phyloP scores from a whole-genome alignment of 805 yeast genomes.

The Yarrowia sp. region DNA sequence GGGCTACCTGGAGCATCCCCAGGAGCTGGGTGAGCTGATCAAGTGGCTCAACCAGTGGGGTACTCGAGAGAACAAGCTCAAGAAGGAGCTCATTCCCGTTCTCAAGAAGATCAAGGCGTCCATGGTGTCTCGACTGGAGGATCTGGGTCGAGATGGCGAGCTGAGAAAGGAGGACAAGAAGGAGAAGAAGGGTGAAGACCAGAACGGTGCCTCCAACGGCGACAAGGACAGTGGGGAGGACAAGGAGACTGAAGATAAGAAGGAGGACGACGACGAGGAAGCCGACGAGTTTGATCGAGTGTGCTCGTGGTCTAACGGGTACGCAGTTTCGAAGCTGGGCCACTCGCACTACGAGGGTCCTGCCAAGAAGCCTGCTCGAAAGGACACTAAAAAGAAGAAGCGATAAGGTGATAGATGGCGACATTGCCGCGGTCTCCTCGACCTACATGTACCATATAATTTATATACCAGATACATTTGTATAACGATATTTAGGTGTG shows the following conservation, averaged over 20 bases:
- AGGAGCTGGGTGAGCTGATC: constrained; percentile 55
- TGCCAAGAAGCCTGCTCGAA: neutral
- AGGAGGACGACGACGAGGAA: constrained; percentile 16
- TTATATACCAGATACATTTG: neutral
- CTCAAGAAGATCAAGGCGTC: constrained; percentile 55
- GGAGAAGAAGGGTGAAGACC: neutral
- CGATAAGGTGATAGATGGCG: neutral
- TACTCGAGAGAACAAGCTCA: constrained; percentile 60
- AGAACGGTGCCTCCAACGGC: constrained; percentile 22
- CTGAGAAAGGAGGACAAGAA: constrained; percentile 40
- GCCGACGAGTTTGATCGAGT: constrained; percentile 30
- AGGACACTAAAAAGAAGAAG: constrained; percentile 19
- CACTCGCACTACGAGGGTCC: constrained; percentile 36
- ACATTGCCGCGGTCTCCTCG: neutral
- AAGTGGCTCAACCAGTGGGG: constrained; percentile 79
- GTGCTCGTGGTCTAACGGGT: constrained; percentile 33
- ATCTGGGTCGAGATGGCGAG: constrained; percentile 30
- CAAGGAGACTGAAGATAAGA: constrained; percentile 45
- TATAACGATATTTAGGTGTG: too few relatives aligned
- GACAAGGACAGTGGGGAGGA: constrained; percentile 38
- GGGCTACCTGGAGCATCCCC: constrained; percentile 64
- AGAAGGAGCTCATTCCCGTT: constrained; percentile 56
- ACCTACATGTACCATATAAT: constrained; percentile 19
- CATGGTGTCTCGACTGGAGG: constrained; percentile 51
- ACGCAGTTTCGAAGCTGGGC: constrained; percentile 33